Evolutionary conservation across 179 eudicot species (phyloP).

Genomic region (Drosera spatulata): DNA sequence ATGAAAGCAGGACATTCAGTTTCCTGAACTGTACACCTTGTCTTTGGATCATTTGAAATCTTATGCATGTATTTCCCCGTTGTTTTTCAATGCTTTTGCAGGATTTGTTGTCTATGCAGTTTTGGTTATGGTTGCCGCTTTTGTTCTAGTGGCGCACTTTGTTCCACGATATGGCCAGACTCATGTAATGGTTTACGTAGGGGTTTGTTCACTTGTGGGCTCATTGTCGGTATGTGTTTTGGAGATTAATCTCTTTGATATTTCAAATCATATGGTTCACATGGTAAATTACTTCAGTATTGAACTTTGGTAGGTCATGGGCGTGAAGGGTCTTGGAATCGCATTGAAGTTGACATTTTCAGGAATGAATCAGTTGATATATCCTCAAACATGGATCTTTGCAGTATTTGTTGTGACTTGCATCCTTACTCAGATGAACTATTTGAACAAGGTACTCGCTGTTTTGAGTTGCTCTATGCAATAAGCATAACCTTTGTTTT

Average conservation of each 20-base stretch:
- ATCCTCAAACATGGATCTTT: slow-evolving; percentile 84
- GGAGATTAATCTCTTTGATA: background rate
- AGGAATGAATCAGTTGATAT: slow-evolving; percentile 65
- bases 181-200: slow-evolving; percentile 66
- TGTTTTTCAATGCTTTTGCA: slow-evolving; percentile 18
- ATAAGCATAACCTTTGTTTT: background rate
- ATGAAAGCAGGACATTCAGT: no score
- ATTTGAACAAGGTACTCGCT: slow-evolving; percentile 63
- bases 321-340: slow-evolving; percentile 86
- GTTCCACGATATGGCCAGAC: slow-evolving; percentile 73
- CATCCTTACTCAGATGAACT: slow-evolving; percentile 73
- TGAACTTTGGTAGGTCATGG: slow-evolving; percentile 55
- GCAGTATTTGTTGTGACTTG: slow-evolving; percentile 43
- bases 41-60: background rate
- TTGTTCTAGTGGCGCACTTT: slow-evolving; percentile 42
- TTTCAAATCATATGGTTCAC: background rate
- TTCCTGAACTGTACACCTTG: no score
- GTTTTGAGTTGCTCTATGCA: background rate
- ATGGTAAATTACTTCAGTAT: background rate
- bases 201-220: slow-evolving; percentile 79
- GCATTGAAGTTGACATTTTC: slow-evolving; percentile 78
- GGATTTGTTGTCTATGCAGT: slow-evolving; percentile 61
- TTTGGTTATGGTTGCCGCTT: slow-evolving; percentile 39
- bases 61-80: background rate
- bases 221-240: slow-evolving; percentile 56